Base-by-base conservation (phyloP, 768 basidiomycete species). In the Auricularia cornea region DNA sequence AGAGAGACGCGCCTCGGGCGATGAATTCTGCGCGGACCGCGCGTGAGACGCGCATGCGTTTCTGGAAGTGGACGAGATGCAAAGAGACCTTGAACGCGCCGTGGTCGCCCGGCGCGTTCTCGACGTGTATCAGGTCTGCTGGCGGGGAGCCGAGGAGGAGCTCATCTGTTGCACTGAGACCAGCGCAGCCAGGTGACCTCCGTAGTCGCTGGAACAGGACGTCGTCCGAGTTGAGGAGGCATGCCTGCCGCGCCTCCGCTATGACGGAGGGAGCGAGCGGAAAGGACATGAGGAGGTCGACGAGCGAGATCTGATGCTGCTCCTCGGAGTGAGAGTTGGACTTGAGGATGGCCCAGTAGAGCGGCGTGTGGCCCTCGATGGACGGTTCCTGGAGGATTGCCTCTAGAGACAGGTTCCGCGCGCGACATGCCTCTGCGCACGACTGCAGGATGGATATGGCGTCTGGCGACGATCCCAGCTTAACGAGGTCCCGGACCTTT, bases 331-430 rank as follows among this genome's bases (percentile, higher is more conserved):
- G 70, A 0, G 79, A 79, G 2, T 80, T 81, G n/a, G n/a, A n/a
- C 62, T 87, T 88, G 28, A 90, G 73, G 66, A 90, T 83, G 0
- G 84, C 84, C 89, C 89, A 90, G 69, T 90, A 90, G 2, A 90
- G 66, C 0, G 87, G 84, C 0, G 84, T 84, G 67, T 85, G 87
- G 0, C 76, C 77, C 67, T 89, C 89, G 40, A 89, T 83, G 10
- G 76, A 83, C 31, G 73, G 79, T 54, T 88, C 84, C 68, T 89
- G 54, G 0, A 90, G 74, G 10, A 90, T 68, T 0, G 75, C 64
- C 0, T 84, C 78, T 40, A 89, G 74, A 3, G 81, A 79, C 1
- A 89, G 66, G 20, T 72, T 73, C 40, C 84, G 77, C 0, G 78
- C 70, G 10, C 70, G 67, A 67, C 88, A 89, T 0, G 85, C 85